Base-by-base conservation (phyloP, 805 yeast genomes). In the Teunomyces panamensis region DNA sequence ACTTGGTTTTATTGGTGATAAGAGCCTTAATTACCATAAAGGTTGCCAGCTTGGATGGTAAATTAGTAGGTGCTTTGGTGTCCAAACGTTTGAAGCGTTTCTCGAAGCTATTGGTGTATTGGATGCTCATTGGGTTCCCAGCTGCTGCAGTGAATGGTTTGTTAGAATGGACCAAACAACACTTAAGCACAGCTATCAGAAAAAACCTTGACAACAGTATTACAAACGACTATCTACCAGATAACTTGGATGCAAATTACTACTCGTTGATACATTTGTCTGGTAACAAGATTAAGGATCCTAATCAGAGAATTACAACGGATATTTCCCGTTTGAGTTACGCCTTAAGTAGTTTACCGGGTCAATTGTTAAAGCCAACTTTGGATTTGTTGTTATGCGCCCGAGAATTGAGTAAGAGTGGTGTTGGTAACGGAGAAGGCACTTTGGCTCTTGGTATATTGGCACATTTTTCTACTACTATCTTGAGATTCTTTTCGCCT, bases 91-190 rank as follows among this genome's bases (percentile, higher is more conserved):
- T 89, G 51, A 72, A 75, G 42, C 74, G 73, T 39, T 90, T 91
- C 58, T 69, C 84, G 48, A 76, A 77, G 50, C 76, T 85, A 27
- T 65, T 90, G 47, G 71, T 78, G 2, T 74, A 80, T 57, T 91
- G 97, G 97, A 80, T 91, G 84, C 56, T 81, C 11, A 73, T 91
- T 10, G 96, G 97, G 9, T 63, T 89, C 8, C 98, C 98, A 0
- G 94, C 96, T 1, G 79, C 96, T 2, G 59, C 87, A 28, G 84
- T 87, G 8, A 89, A 90, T 57, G 80, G 96, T 0, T 64, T 87
- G 46, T 75, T 90, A 45, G 71, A 75, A 11, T 85, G 80, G 69
- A 75, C 84, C 2, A 83, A 83, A 39, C 77, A 74, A 49, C 71
- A 80, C 44, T 71, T 86, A 49, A 72, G 88, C 1, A 75, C 79